A percentile compares a stretch with the other conserved stretches of the same genome.
These are phyloP conservation scores for Alternaria tenuissima DNA, from an alignment of 2,329 filamentous ascomycete species.

Conservation along the genomic window DNA sequence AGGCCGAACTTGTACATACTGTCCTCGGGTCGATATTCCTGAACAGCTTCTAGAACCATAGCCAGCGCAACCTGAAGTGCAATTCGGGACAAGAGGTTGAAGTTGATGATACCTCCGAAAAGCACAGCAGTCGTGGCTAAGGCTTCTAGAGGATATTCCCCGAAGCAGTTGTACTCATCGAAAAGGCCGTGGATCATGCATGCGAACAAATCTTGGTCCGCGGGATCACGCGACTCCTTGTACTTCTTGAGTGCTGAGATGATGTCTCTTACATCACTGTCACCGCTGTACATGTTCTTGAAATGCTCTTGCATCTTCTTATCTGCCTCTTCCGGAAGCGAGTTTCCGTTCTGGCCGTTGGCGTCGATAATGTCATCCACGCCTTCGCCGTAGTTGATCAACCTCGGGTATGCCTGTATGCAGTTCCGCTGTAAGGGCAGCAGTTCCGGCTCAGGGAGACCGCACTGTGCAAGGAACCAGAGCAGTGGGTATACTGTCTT, in stretches of 20 bases:
- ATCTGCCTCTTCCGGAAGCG: slow-evolving; percentile 79
- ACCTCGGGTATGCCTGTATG: slow-evolving; percentile 88
- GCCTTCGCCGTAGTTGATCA: slow-evolving; percentile 96
- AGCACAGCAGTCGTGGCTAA: slow-evolving; percentile 94
- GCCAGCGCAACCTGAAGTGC: slow-evolving; percentile 92
- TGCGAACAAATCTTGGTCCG: slow-evolving; percentile 93
- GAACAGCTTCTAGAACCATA: slow-evolving; percentile 96
- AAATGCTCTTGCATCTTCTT: slow-evolving; percentile 97
- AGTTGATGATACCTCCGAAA: slow-evolving; percentile 95
- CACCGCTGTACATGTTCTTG: slow-evolving; percentile 95
- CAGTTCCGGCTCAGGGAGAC: slow-evolving; percentile 70
- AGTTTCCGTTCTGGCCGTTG: slow-evolving; percentile 83
- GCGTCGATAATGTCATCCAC: slow-evolving; percentile 90
- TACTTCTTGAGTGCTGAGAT: slow-evolving; percentile 85
- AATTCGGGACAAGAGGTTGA: slow-evolving; percentile 87
- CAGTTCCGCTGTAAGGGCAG: slow-evolving; percentile 85
- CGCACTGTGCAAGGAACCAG: slow-evolving; percentile 71
- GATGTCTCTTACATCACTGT: slow-evolving; percentile 85
- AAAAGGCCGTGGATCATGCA: slow-evolving; percentile 99
- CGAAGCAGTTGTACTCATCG: slow-evolving; percentile 95
- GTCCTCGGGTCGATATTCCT: slow-evolving; percentile 81
- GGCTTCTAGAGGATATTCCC: slow-evolving; percentile 94
- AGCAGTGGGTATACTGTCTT: slow-evolving; percentile 85
- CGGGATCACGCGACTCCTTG: slow-evolving; percentile 83
- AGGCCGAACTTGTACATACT: slow-evolving; percentile 99